Base-by-base conservation (phyloP, 768 basidiomycete genomes). In the Agaricus sinodeliciosus region DNA sequence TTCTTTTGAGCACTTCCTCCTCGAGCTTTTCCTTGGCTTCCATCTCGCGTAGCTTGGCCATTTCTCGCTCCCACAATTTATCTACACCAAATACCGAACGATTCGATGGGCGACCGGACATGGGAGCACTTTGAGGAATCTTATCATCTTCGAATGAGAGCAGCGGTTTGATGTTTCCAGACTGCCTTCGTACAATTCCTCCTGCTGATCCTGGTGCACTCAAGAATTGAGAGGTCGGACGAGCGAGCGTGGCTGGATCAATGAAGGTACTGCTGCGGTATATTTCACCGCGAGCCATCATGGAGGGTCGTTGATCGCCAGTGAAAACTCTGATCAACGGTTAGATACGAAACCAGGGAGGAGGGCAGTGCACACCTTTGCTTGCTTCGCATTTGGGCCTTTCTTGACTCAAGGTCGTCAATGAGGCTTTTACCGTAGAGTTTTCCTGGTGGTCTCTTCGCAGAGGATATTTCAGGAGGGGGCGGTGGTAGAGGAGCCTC, bases 81-180 rank as follows among this genome's bases (percentile, higher is more conserved):
- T 96, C 94, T 0, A 90, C 87, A 2, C 94, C 94, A 61, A 95
- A 96, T 9, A 94, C 90, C n/a, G 92, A 94, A 53, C 78, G 80
- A 36, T 48, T 58, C 37, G 70, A 74, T 0, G 74, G 51, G 59
- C 57, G 58, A 58, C 52, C 40, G 53, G 56, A 57, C 51, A 63
- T 62, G 45, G 60, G 46, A 56, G 67, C 45, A 55, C 54, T 50
- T 48, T 48, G 44, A 9, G 61, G 60, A 40, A 72, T 71, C 16
- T 71, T 68, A 18, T 77, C 77, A 36, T 81, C 79, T 19, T 79
- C 77, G 58, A 86, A 81, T 56, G 78, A 79, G 13, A 89, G 71
- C 22, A 91, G 69, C n/a, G 87, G 84, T 60, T 79, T 80, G n/a
- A 73, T 68, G 47, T 75, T 75, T 0, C 67, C 58, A 13, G 86